Base-by-base conservation (phyloP, 2,329 filamentous ascomycete genomes). In the Apiospora kogelbergensis region DNA sequence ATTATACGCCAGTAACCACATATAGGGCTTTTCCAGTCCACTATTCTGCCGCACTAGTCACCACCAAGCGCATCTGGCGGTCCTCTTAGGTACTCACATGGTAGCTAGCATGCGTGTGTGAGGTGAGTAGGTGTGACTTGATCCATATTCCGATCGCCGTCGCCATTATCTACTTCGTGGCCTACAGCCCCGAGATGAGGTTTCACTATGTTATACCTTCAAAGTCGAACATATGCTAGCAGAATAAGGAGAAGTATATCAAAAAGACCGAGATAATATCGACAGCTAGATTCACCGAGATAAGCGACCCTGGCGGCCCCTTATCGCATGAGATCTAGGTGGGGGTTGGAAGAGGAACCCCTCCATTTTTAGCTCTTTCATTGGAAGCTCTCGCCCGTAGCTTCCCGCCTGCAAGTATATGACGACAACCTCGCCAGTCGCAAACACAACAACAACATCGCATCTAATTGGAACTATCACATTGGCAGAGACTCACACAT, bases 391-490 rank as follows among this genome's bases (percentile, higher is more conserved):
- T 60, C n/a, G 26, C 53, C 53, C 30, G 53, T 57, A 60, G 53
- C 53, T 60, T 60, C 20, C 26, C 53, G 53, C 9, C 53, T 60
- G 42, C 40, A 15, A 42, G 40, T 42, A 57, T 57, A 65, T 42
- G 48, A 68, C 53, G n/a, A 66, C 41, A 63, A 40, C 68, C 13
- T 42, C 68, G 17, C n/a, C 63, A 40, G 26, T 26, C 42, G n/a
- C 20, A 20, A 68, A 33, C 46, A 57, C 20, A 15, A 68, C 37
- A 68, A 33, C 46, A 33, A 20, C 15, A 57, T 1, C 17, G 15
- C 48, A 3, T n/a, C 26, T 30, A 1, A 15, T 10, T 57, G 2
- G 24, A 17, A 57, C 1, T 33, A 33, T 33, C 15, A n/a, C 48
- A 11, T n/a, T 15, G 7, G n/a, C 26, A 63, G 57, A 17, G 22